A percentile compares a stretch with the other conserved stretches of the same genome.
Evolutionary conservation across 2,329 filamentous ascomycete species (phyloP).

Genomic region (Calonectria montana): DNA sequence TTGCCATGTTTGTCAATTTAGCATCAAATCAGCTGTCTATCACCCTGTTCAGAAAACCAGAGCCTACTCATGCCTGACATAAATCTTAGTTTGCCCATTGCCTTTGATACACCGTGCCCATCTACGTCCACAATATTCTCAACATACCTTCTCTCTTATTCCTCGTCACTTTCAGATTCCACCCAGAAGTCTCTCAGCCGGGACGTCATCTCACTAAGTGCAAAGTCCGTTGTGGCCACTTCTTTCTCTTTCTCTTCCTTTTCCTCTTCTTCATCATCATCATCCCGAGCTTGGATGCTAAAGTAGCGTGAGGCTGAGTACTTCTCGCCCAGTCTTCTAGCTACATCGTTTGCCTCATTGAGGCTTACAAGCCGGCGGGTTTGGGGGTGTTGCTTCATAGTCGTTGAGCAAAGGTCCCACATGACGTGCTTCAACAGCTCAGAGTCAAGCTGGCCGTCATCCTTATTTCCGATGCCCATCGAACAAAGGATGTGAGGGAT

Average conservation of each 20-base stretch:
- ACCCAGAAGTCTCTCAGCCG: not conserved
- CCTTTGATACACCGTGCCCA: not conserved
- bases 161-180: slow-evolving; percentile 21
- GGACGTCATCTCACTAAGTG: slow-evolving; percentile 35
- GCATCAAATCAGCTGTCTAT: not conserved
- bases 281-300: slow-evolving; percentile 43
- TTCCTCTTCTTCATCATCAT: slow-evolving; percentile 36
- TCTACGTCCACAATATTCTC: not conserved
- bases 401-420: slow-evolving; percentile 50
- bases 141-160: not conserved
- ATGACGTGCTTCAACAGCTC: slow-evolving; percentile 37
- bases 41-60: not conserved
- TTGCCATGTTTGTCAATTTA: no score
- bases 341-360: slow-evolving; percentile 69
- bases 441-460: slow-evolving; percentile 13
- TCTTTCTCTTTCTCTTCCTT: slow-evolving; percentile 40
- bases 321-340: slow-evolving; percentile 65
- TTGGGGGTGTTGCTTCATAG: slow-evolving; percentile 45
- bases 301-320: slow-evolving; percentile 54
- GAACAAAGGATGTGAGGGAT: slow-evolving; percentile 41
- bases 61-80: not conserved
- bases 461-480: slow-evolving; percentile 40
- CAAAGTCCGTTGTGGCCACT: slow-evolving; percentile 45
- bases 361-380: slow-evolving; percentile 64
- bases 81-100: no score